phyloP scores from a whole-genome alignment of 2,329 filamentous ascomycete genomes.

The Cytospora schulzeri region DNA sequence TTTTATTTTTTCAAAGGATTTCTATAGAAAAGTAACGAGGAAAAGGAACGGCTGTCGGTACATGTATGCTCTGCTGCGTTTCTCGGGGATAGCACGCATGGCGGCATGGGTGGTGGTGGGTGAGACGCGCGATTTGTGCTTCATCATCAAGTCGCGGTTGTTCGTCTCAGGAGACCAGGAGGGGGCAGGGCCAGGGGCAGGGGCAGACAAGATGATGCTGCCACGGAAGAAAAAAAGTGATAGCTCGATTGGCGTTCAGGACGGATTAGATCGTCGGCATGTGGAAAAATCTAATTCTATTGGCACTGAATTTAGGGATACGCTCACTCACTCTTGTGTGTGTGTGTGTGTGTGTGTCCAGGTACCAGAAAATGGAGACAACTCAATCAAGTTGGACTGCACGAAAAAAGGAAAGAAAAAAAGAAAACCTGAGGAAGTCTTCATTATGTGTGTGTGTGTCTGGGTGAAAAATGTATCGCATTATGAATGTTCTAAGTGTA shows the following conservation, averaged over 20 bases:
- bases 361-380: not conserved
- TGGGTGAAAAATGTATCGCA: conserved; percentile 20
- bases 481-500: conserved; percentile 26
- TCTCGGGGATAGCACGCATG: not conserved
- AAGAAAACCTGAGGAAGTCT: not conserved
- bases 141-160: not conserved
- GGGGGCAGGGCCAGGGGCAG: conserved; percentile 15
- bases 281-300: conserved; percentile 26
- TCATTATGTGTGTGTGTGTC: no score
- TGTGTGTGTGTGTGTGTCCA: no score
- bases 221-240: conserved; percentile 26
- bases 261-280: conserved; percentile 24
- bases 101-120: no score
- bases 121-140: not conserved
- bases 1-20: not conserved
- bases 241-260: conserved; percentile 25
- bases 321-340: no score
- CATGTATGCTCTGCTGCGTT: not conserved
- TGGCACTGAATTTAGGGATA: conserved; percentile 20
- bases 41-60: not conserved
- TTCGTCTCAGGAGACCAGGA: no score
- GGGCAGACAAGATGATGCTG: conserved; percentile 16
- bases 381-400: not conserved
- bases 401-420: no score
- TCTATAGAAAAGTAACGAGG: not conserved